Percentiles rank a stretch among this genome's conserved stretches.
Evolutionary conservation across 345 rosid species (phyloP).

Genomic region (Aethionema arabicum): DNA sequence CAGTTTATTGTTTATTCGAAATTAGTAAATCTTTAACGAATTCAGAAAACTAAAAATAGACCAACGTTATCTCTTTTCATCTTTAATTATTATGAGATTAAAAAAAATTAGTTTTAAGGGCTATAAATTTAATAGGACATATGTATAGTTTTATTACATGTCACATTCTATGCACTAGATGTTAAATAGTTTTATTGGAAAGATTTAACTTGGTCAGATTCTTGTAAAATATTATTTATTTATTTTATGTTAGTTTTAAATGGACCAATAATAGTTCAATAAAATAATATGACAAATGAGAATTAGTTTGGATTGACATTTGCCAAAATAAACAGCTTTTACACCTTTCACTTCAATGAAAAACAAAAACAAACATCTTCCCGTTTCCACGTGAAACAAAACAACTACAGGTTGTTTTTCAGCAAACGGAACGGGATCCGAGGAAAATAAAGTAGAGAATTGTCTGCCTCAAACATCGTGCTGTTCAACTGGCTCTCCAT

Average conservation of each 20-base stretch:
- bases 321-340: slow-evolving; percentile 6
- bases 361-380: slow-evolving; percentile 13
- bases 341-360: neutral
- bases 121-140: slow-evolving; percentile 12
- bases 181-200: neutral
- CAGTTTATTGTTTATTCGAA: too few species aligned
- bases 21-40: too few species aligned
- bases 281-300: neutral
- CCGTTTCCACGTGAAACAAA: slow-evolving; percentile 13
- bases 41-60: too few species aligned
- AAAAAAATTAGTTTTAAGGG: neutral
- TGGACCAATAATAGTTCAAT: slow-evolving; percentile 9
- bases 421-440: neutral
- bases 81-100: too few species aligned
- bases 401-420: slow-evolving; percentile 37
- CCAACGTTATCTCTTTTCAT: too few species aligned
- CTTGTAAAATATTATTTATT: neutral
- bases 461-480: slow-evolving; percentile 23
- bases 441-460: neutral
- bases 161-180: slow-evolving; percentile 2
- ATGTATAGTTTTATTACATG: neutral
- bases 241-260: neutral
- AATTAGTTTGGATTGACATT: neutral
- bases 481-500: slow-evolving; percentile 18
- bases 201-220: neutral